Evolutionary conservation across 2,329 filamentous ascomycete genomes (phyloP).

Genomic region (Pochonia chlamydosporia): DNA sequence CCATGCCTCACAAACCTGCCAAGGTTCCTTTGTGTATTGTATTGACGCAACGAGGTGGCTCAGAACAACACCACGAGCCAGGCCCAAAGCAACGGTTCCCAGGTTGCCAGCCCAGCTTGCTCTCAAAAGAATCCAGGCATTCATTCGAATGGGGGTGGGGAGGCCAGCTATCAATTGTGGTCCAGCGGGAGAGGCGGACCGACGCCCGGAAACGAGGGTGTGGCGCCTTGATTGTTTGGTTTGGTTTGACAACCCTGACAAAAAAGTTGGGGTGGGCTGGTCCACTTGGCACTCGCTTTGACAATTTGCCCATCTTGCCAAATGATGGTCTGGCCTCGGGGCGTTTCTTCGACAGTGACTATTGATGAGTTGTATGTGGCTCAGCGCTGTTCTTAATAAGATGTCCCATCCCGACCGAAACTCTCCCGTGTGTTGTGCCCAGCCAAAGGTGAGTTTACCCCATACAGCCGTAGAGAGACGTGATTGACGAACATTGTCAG

Average conservation of each 20-base stretch:
- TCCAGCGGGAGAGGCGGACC: conserved; percentile 3
- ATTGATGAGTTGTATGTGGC: not conserved
- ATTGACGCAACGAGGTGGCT: too few species aligned
- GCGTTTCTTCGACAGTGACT: not conserved
- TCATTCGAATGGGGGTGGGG: not conserved
- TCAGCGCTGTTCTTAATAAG: not conserved
- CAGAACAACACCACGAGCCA: too few species aligned
- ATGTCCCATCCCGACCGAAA: not conserved
- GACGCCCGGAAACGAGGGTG: conserved; percentile 3
- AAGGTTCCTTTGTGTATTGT: too few species aligned
- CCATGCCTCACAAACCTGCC: too few species aligned
- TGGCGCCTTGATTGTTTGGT: conserved; percentile 1
- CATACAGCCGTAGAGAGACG: too few species aligned
- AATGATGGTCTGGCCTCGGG: not conserved
- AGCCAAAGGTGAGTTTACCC: too few species aligned
- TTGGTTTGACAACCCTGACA: not conserved
- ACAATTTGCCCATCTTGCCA: not conserved
- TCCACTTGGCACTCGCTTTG: not conserved
- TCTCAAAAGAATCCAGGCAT: too few species aligned
- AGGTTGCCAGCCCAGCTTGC: too few species aligned
- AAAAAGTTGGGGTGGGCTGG: not conserved
- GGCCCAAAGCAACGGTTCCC: not conserved
- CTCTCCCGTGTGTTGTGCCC: not conserved
- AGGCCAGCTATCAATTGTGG: too few species aligned
- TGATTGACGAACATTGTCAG: too few species aligned